Evolutionary conservation across 139 green algal species (phyloP), one percentile per base, ranked within the genome.

Genomic region (Haematococcus sp.): DNA sequence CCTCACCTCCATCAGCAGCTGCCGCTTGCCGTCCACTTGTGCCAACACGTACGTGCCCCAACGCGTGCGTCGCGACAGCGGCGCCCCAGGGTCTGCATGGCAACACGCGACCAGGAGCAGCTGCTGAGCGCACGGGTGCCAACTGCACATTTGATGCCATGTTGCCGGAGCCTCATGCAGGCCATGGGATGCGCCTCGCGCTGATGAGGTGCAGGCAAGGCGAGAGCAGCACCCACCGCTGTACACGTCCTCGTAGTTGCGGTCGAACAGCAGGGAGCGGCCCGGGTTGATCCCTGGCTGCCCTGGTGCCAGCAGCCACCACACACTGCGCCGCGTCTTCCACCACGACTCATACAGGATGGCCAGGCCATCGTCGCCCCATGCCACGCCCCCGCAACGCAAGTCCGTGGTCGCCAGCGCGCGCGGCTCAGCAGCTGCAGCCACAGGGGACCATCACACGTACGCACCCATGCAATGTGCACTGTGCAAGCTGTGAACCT

Each of bases 171-270:
- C n/a, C n/a, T n/a, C n/a, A n/a, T n/a, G n/a, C n/a, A n/a, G n/a
- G n/a, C n/a, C n/a, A n/a, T n/a, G n/a, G n/a, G n/a, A n/a, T n/a
- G n/a, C n/a, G n/a, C n/a, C n/a, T n/a, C n/a, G n/a, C n/a, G n/a
- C n/a, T n/a, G n/a, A n/a, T n/a, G n/a, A n/a, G n/a, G n/a, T n/a
- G n/a, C n/a, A n/a, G n/a, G n/a, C n/a, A n/a, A n/a, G n/a, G n/a
- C n/a, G n/a, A n/a, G n/a, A n/a, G n/a, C n/a, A n/a, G n/a, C n/a
- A n/a, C n/a, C n/a, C n/a, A n/a, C n/a, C n/a, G 30, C 77, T 86
- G 86, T 98, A 98, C 5, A 88, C 87, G 78, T 98, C 95, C 87
- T 99, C 96, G 79, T 96, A 98, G 70, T 92, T 74, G 33, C 72
- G 65, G 65, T 71, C 40, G n/a, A 61, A 34, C 65, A 59, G 43